Evolutionary conservation across 306 rosid genomes (phyloP).

Genomic region (Senna siamea): DNA sequence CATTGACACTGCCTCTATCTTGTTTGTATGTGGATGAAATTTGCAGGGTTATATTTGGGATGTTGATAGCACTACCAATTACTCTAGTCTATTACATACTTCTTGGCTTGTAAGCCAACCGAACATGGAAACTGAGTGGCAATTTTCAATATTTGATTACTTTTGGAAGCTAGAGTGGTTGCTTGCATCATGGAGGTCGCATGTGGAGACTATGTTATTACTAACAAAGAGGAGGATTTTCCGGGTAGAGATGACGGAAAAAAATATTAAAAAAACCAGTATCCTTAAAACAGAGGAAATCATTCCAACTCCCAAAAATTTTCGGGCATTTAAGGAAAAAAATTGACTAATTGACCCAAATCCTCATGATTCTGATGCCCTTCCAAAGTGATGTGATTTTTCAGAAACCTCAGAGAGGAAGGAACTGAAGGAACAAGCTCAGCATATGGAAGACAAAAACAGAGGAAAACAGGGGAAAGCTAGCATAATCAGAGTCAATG

Average conservation of each 20-base stretch:
- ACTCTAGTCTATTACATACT: conserved; percentile 62
- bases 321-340: conserved; percentile 44
- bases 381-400: conserved; percentile 45
- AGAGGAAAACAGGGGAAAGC: conserved; percentile 55
- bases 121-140: conserved; percentile 23
- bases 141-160: conserved; percentile 34
- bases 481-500: conserved; percentile 42
- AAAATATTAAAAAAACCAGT: not conserved
- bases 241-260: conserved; percentile 19
- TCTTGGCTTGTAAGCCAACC: conserved; percentile 51
- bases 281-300: conserved; percentile 37
- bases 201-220: conserved; percentile 32
- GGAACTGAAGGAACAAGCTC: conserved; percentile 40
- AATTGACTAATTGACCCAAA: conserved; percentile 44
- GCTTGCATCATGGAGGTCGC: conserved; percentile 29
- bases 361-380: conserved; percentile 40
- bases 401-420: conserved; percentile 31
- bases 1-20: not conserved
- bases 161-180: conserved; percentile 44
- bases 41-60: conserved; percentile 69
- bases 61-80: conserved; percentile 70
- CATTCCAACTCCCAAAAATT: conserved; percentile 38
- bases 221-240: conserved; percentile 42
- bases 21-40: not conserved
- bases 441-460: conserved; percentile 43